A percentile compares a stretch with the other conserved stretches of the same genome.
phyloP scores from a whole-genome alignment of 331 rosid genomes.

The Erythrophleum ivorense region DNA sequence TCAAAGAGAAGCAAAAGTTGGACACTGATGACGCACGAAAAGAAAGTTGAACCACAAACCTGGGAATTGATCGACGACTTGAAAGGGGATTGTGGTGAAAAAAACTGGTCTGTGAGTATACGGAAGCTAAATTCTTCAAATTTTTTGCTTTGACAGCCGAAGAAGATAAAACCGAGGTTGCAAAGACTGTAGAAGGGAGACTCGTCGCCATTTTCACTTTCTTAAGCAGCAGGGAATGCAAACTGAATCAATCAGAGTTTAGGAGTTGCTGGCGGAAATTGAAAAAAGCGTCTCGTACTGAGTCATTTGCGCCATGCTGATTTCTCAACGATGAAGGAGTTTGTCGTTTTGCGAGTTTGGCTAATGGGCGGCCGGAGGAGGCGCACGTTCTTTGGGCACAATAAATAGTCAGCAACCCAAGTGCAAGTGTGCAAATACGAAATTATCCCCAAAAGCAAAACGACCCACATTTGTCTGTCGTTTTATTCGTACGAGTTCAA shows the following conservation, averaged over 20 bases:
- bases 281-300: not conserved
- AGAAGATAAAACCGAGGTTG: constrained; percentile 39
- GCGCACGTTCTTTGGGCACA: constrained; percentile 28
- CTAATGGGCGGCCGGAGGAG: constrained; percentile 1
- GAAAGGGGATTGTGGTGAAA: constrained; percentile 30
- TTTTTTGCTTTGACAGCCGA: constrained; percentile 38
- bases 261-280: not conserved
- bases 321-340: not conserved
- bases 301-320: not conserved
- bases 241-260: not conserved
- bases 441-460: not conserved
- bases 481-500: not conserved
- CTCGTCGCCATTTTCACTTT: constrained; percentile 48
- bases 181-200: constrained; percentile 49
- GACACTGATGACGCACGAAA: not conserved
- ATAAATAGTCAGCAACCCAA: not conserved
- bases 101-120: constrained; percentile 34
- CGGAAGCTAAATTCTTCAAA: constrained; percentile 11
- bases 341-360: constrained; percentile 44
- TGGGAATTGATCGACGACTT: constrained; percentile 46
- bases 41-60: constrained; percentile 43
- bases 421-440: not conserved
- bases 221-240: constrained; percentile 1
- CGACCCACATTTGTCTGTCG: not conserved
- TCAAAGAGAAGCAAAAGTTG: not conserved